Evolutionary conservation across 495 filamentous ascomycete genomes (phyloP), one percentile per base, ranked within the genome.

Genomic region (Cetradonia linearis): DNA sequence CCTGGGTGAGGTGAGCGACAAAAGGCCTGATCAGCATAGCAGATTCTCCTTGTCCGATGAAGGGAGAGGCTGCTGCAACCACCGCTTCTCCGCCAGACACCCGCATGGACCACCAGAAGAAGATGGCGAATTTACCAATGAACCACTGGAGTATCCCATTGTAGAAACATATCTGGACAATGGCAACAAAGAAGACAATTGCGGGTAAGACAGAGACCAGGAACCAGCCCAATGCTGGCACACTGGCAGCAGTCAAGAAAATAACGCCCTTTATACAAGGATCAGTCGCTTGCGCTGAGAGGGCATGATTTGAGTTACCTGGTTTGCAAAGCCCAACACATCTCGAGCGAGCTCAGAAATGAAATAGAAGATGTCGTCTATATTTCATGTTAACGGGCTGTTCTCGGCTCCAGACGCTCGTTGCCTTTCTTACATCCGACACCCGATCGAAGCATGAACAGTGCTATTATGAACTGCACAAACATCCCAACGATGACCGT

Each of bases 11-110:
- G 70, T 93, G 82, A 7, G 85, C 73, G 50, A 96, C 81, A 71
- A 91, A 96, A 8, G 89, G 89, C 40, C 83, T 83, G 74, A 96
- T 89, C 55, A 96, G 74, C 86, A 96, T 92, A 37, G 88, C 91
- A 9, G 87, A 91, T 76, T 96, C 91, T 63, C 91, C 91, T 74
- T 93, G 90, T 34, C 91, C 91, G 64, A 95, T 91, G 73, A 95
- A 96, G 1, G 91, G 91, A 6, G 90, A 91, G n/a, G 91, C 91
- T 47, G 90, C 87, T 33, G 91, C 91, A 31, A 95, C 91, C 33
- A 96, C 86, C 27, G 91, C 89, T 69, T 95, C 91, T 49, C 87
- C 89, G 44, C 91, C 91, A n/a, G 89, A 93, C n/a, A 95, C 88
- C 10, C 81, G 77, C 78, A 96, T 84, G 47, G 72, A 77, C 86